phyloP scores from a whole-genome alignment of 495 filamentous ascomycete species.

The Evernia prunastri region DNA sequence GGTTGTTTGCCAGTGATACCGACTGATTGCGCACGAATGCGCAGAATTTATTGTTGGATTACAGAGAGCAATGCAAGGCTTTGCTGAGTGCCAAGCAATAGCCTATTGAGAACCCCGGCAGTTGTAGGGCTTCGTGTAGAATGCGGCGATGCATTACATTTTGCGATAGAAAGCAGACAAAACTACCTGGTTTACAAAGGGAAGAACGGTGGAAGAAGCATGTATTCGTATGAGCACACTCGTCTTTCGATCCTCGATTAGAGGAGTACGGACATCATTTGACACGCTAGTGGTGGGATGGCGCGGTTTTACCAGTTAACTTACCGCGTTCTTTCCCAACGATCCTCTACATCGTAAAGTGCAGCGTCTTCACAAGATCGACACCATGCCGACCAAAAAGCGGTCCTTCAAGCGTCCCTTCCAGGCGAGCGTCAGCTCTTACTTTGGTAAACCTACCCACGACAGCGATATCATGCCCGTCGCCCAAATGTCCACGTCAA shows the following conservation, averaged over 20 bases:
- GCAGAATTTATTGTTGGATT: not conserved
- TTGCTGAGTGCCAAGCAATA: not conserved
- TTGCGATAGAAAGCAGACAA: not conserved
- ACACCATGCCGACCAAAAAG: slow-evolving; percentile 7
- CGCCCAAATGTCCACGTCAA: slow-evolving; percentile 38
- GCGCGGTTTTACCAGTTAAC: too few relatives aligned
- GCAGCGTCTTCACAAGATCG: not conserved
- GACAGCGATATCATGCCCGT: slow-evolving; percentile 17
- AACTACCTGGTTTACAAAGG: not conserved
- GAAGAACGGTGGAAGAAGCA: too few relatives aligned
- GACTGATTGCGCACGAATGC: not conserved
- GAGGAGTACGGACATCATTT: not conserved
- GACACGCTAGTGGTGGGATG: not conserved
- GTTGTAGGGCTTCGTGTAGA: not conserved
- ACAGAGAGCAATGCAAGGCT: not conserved
- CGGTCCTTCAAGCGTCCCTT: slow-evolving; percentile 35
- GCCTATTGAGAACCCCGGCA: not conserved
- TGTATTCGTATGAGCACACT: too few relatives aligned
- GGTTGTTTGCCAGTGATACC: not conserved
- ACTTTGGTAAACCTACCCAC: slow-evolving; percentile 30
- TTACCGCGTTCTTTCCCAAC: too few relatives aligned
- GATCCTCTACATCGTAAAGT: not conserved
- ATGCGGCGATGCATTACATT: not conserved
- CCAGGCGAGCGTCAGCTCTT: slow-evolving; percentile 39
- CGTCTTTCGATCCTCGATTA: too few relatives aligned